Conservation (phyloP, 192 early-diverging fungal species). For the Backusella tarrabulga region DNA sequence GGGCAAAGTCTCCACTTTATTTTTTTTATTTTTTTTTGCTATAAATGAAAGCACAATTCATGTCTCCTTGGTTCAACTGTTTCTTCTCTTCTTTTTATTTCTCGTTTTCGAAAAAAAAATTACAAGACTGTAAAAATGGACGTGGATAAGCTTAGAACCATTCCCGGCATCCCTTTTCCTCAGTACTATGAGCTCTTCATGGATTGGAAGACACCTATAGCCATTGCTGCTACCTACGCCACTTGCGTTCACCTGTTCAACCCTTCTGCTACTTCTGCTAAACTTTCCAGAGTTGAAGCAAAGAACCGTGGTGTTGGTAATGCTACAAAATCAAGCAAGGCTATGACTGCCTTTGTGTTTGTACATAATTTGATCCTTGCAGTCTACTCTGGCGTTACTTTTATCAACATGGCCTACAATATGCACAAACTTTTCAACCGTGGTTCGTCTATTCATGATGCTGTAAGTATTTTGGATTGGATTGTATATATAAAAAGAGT, state of each 20-base stretch:
- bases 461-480: conserved; percentile 46
- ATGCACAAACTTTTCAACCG: conserved; percentile 52
- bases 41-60: background rate
- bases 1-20: background rate
- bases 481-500: background rate
- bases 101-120: conserved; percentile 7
- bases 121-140: conserved; percentile 9
- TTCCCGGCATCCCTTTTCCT: conserved; percentile 60
- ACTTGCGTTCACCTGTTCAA: conserved; percentile 44
- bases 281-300: conserved; percentile 56
- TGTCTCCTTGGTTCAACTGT: conserved; percentile 18
- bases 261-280: conserved; percentile 44
- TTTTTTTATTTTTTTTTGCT: background rate
- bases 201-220: conserved; percentile 67
- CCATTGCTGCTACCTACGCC: conserved; percentile 55
- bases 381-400: conserved; percentile 72
- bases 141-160: conserved; percentile 21
- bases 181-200: conserved; percentile 69
- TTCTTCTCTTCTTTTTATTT: conserved; percentile 12
- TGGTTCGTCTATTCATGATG: conserved; percentile 47
- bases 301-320: conserved; percentile 43
- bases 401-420: conserved; percentile 56
- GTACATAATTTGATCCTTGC: conserved; percentile 73
- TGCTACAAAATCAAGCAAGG: conserved; percentile 29
- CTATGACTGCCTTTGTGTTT: conserved; percentile 74